Evolutionary conservation across 306 rosid genomes (phyloP).

Genomic region (Glycine latifolia): DNA sequence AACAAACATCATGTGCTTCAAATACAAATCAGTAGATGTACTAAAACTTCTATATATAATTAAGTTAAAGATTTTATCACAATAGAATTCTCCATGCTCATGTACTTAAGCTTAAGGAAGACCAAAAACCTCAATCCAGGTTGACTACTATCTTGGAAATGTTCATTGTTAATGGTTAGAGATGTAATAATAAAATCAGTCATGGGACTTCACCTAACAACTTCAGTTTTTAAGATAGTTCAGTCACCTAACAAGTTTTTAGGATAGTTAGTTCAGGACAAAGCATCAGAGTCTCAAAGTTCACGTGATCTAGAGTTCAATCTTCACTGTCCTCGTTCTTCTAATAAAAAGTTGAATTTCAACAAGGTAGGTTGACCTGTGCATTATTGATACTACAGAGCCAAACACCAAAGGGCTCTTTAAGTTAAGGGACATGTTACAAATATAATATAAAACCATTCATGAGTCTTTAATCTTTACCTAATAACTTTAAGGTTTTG

Average conservation of each 20-base stretch:
- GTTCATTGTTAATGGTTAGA: background rate
- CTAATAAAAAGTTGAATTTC: background rate
- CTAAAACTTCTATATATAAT: background rate
- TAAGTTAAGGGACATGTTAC: background rate
- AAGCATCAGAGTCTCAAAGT: background rate
- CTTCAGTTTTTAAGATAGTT: background rate
- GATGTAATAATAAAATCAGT: background rate
- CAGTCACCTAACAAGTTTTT: background rate
- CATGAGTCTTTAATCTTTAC: background rate
- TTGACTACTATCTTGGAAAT: slow-evolving; percentile 29
- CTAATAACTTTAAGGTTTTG: background rate
- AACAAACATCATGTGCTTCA: slow-evolving; percentile 32
- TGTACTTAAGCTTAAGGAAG: slow-evolving; percentile 37
- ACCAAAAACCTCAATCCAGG: slow-evolving; percentile 12
- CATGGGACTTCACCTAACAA: background rate
- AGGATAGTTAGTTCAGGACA: background rate
- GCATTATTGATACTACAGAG: background rate
- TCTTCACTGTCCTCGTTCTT: background rate
- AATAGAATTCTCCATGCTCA: background rate
- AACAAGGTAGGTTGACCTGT: background rate
- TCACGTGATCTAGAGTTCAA: background rate
- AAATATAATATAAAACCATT: background rate
- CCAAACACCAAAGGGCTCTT: background rate
- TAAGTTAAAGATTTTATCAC: slow-evolving; percentile 20
- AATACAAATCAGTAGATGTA: slow-evolving; percentile 17